phyloP scores from a whole-genome alignment of 148 eudicot species.

The Chenopodium album region DNA sequence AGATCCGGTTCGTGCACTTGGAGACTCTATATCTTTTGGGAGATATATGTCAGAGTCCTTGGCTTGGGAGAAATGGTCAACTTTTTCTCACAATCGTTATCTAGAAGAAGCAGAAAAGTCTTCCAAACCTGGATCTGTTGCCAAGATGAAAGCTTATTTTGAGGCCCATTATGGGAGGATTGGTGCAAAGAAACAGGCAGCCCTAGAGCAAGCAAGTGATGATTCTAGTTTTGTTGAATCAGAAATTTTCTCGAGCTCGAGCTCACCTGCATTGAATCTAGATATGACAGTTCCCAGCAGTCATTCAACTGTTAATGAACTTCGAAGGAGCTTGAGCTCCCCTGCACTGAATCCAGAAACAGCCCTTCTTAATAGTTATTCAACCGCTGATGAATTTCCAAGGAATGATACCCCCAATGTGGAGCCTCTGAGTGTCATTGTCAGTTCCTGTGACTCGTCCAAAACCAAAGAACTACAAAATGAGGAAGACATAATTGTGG shows the following conservation, averaged over 20 bases:
- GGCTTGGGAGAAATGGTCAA: constrained; percentile 82
- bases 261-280: constrained; percentile 18
- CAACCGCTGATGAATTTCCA: constrained; percentile 19
- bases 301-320: constrained; percentile 6
- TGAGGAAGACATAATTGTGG: constrained; percentile 20
- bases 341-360: constrained; percentile 21
- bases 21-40: constrained; percentile 75
- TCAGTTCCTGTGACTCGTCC: constrained; percentile 7
- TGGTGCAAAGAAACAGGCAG: constrained; percentile 70
- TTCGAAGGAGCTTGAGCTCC: constrained; percentile 7
- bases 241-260: constrained; percentile 20
- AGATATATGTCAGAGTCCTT: constrained; percentile 70
- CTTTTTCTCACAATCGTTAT: constrained; percentile 66
- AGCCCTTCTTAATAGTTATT: neutral
- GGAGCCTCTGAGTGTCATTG: constrained; percentile 24
- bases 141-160: constrained; percentile 82
- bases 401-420: constrained; percentile 18
- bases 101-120: constrained; percentile 75
- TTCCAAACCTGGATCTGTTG: constrained; percentile 86
- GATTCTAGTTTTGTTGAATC: constrained; percentile 8
- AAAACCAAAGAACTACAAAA: constrained; percentile 16
- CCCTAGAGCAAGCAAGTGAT: constrained; percentile 49
- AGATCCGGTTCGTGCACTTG: constrained; percentile 56
- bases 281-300: neutral
- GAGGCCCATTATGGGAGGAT: constrained; percentile 76